phyloP scores from a whole-genome alignment of 2,329 filamentous ascomycete species.

The Paecilomyces sp. region DNA sequence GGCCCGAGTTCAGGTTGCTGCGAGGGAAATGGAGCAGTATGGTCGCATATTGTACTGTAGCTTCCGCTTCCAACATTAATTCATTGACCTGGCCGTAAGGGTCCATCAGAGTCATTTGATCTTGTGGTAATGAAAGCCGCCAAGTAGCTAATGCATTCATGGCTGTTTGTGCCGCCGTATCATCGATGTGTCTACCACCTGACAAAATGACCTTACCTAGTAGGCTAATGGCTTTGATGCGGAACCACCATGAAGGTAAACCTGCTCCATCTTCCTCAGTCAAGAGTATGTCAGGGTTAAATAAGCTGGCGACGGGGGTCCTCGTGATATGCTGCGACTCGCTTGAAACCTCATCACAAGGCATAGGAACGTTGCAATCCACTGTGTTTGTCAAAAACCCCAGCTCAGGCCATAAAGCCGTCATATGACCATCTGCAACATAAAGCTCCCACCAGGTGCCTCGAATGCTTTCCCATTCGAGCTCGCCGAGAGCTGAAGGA shows the following conservation, averaged over 20 bases:
- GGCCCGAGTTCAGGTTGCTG: slow-evolving; percentile 49
- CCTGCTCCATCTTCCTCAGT: slow-evolving; percentile 54
- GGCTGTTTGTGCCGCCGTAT: slow-evolving; percentile 53
- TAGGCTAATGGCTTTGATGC: slow-evolving; percentile 70
- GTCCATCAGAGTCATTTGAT: slow-evolving; percentile 62
- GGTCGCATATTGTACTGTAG: slow-evolving; percentile 38
- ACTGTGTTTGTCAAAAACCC: slow-evolving; percentile 63
- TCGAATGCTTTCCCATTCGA: slow-evolving; percentile 74
- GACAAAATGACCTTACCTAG: slow-evolving; percentile 54
- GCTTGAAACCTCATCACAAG: slow-evolving; percentile 64
- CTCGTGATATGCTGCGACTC: slow-evolving; percentile 26
- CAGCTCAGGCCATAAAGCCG: slow-evolving; percentile 49
- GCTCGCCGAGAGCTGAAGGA: slow-evolving; percentile 18
- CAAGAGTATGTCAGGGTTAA: slow-evolving; percentile 40
- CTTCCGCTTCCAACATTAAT: slow-evolving; percentile 32
- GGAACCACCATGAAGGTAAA: slow-evolving; percentile 79
- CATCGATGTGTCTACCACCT: too few species aligned
- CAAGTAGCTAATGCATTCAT: slow-evolving; percentile 59
- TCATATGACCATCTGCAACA: slow-evolving; percentile 71
- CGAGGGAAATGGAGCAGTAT: slow-evolving; percentile 71
- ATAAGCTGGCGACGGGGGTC: too few species aligned
- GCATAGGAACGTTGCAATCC: slow-evolving; percentile 59
- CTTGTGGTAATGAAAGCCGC: slow-evolving; percentile 65
- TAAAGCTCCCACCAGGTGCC: slow-evolving; percentile 84
- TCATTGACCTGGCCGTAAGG: slow-evolving; percentile 69